A percentile compares a stretch with the other conserved stretches of the same genome.
These are phyloP conservation scores for Syzygium malaccense DNA, from an alignment of 441 rosid genomes.

Conservation along the genomic window DNA sequence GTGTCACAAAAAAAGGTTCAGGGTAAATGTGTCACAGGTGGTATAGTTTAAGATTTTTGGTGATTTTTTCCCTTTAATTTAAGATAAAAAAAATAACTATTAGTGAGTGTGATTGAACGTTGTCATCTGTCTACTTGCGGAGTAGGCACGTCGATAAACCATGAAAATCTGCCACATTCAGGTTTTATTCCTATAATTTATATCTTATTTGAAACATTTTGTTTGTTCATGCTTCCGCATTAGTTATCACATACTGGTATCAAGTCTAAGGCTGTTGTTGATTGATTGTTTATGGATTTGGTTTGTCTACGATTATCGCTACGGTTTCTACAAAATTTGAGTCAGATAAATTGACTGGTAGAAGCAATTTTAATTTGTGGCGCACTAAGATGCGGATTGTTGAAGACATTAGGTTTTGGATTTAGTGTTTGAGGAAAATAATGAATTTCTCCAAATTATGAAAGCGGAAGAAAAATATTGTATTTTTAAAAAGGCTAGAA, in stretches of 20 bases:
- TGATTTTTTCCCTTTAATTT: too few species aligned
- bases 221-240: background rate
- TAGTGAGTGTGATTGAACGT: background rate
- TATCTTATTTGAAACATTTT: too few species aligned
- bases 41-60: too few species aligned
- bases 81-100: too few species aligned
- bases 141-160: background rate
- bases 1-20: too few species aligned
- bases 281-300: too few species aligned
- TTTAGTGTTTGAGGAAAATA: background rate
- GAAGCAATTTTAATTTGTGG: background rate
- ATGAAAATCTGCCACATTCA: background rate
- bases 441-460: background rate
- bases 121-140: background rate
- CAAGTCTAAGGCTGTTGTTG: background rate
- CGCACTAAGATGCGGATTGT: background rate
- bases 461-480: background rate
- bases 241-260: too few species aligned
- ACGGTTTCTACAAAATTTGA: background rate
- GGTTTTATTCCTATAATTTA: too few species aligned
- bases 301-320: background rate
- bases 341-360: background rate
- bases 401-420: background rate
- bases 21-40: too few species aligned
- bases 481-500: background rate